Evolutionary conservation across 768 basidiomycete species (phyloP), one percentile per base, ranked within the genome.

Genomic region (Pisolithus microcarpus): DNA sequence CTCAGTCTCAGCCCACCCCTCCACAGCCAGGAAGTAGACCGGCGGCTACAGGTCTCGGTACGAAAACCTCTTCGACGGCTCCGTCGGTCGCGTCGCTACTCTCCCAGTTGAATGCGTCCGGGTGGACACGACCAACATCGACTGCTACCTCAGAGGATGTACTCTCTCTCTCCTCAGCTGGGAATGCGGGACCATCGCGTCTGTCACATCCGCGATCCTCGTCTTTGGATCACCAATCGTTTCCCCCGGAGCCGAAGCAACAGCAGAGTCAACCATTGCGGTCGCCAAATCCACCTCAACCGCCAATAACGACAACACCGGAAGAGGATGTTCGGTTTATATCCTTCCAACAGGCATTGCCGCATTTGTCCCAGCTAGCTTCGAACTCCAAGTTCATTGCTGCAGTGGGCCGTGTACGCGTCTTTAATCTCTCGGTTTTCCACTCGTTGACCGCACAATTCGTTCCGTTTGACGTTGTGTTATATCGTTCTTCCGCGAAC

Each of bases 281-380:
- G 18, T 46, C 42, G 7, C 48, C 44, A 23, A 28, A 26, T 43
- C 54, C 55, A 10, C 43, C 52, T 18, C 62, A 40, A 34, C 28
- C 52, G 40, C 15, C 51, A 8, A 40, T 56, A 24, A 46, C 52
- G 26, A 23, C 46, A 6, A 10, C 9, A 37, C 38, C 53, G 36
- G 57, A 42, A 36, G 49, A 72, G 39, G 76, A 82, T 56, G 54
- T 76, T 46, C 76, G 73, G 49, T 65, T 65, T 21, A 68, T 76
- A 52, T 75, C 81, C 26, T 90, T 87, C 62, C 84, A 82, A 56
- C 82, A 90, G 57, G 77, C 87, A 0, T 71, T 91, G 24, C 80
- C 85, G 3, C 68, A 75, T 50, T 61, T 91, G n/a, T 80, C 81
- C 8, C 70, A 71, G 49, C 74, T 91, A 5, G 74, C 79, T 37